These are phyloP conservation scores for Sporothrix brunneoviolacea DNA, from an alignment of 2,329 filamentous ascomycete species.

Conservation along the genomic window DNA sequence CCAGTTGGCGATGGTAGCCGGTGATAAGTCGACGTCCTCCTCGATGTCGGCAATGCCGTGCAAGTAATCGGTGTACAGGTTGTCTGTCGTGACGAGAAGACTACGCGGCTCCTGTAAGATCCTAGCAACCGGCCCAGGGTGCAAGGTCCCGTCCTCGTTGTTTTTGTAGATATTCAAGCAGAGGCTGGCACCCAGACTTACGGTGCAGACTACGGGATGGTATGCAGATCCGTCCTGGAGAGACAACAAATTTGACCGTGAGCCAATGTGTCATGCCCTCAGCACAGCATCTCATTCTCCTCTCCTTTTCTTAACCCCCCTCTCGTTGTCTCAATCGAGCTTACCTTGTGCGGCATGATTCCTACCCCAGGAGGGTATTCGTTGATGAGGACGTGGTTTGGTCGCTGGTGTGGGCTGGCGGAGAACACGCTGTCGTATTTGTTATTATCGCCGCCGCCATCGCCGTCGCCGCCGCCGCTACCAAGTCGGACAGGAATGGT, in stretches of 20 bases:
- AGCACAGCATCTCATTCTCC: too few species aligned
- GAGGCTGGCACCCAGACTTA: slow-evolving; percentile 72
- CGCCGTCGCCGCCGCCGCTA: neutral
- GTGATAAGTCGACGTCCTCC: slow-evolving; percentile 58
- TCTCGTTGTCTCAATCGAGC: neutral
- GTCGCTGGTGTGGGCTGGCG: slow-evolving; percentile 63
- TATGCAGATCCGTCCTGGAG: slow-evolving; percentile 72
- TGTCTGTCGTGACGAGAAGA: slow-evolving; percentile 63
- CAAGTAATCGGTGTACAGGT: slow-evolving; percentile 63
- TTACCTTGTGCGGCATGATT: slow-evolving; percentile 87
- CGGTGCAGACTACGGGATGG: slow-evolving; percentile 79
- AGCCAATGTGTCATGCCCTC: neutral
- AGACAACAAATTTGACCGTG: neutral
- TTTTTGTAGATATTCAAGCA: slow-evolving; percentile 71
- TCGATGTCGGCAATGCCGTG: slow-evolving; percentile 66
- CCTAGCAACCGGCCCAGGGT: slow-evolving; percentile 42
- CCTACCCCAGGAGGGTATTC: slow-evolving; percentile 83
- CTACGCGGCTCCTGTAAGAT: slow-evolving; percentile 81
- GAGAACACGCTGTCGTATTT: slow-evolving; percentile 41
- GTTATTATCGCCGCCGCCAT: slow-evolving; percentile 18
- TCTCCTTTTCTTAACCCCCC: neutral
- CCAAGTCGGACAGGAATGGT: slow-evolving; percentile 36
- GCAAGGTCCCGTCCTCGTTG: slow-evolving; percentile 53
- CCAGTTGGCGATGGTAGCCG: slow-evolving; percentile 66
- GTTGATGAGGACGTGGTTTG: slow-evolving; percentile 92